phyloP scores from a whole-genome alignment of 2,329 filamentous ascomycete genomes.

The Stagonosporopsis cucurbitacearum region DNA sequence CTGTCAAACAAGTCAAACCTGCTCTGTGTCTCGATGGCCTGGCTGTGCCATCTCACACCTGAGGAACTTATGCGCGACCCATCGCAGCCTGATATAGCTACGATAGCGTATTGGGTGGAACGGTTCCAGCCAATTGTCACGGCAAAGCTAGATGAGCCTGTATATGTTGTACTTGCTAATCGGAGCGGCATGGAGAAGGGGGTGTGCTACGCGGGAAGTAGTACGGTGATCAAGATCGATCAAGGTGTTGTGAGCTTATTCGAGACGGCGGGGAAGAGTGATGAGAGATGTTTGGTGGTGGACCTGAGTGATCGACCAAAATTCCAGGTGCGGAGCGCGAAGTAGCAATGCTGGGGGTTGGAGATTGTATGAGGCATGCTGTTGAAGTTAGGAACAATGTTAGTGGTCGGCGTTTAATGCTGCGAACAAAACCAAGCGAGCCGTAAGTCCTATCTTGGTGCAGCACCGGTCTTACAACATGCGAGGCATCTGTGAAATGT shows the following conservation, averaged over 20 bases:
- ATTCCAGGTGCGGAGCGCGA: constrained; percentile 43
- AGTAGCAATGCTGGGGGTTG: background rate
- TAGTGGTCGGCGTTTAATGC: background rate
- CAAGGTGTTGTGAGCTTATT: constrained; percentile 71
- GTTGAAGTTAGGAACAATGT: background rate
- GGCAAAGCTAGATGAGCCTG: constrained; percentile 52
- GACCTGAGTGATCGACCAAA: constrained; percentile 61
- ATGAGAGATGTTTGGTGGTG: constrained; percentile 71
- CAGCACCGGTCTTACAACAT: background rate
- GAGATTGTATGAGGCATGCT: background rate
- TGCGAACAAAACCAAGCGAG: background rate
- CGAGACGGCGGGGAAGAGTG: constrained; percentile 72
- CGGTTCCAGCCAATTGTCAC: constrained; percentile 68
- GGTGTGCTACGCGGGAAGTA: constrained; percentile 75
- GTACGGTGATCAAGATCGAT: constrained; percentile 71
- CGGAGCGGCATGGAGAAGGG: constrained; percentile 70
- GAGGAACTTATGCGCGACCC: constrained; percentile 56
- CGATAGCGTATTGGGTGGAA: constrained; percentile 76
- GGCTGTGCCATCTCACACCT: constrained; percentile 67
- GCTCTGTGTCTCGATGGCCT: constrained; percentile 78
- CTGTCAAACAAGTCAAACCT: constrained; percentile 64
- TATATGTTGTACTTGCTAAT: constrained; percentile 75
- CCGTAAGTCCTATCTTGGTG: background rate
- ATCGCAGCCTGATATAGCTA: constrained; percentile 71
- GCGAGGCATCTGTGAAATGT: background rate